Conservation (phyloP, 129 eudicot species). For the Flaveria trinervia region DNA sequence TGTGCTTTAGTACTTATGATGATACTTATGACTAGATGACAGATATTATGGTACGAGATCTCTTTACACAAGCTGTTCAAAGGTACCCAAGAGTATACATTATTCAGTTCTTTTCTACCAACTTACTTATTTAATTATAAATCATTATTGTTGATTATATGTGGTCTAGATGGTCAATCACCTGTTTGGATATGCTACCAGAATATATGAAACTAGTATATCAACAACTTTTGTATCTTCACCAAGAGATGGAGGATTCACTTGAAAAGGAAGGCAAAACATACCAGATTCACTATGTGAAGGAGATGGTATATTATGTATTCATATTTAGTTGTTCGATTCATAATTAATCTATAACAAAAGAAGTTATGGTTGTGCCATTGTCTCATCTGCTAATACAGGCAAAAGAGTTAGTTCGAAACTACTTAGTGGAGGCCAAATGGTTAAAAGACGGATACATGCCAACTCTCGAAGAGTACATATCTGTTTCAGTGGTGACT, state of each 20-base stretch:
- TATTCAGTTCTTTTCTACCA: background rate
- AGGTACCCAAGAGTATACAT: slow-evolving; percentile 22
- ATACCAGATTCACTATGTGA: slow-evolving; percentile 24
- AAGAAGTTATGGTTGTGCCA: too few species aligned
- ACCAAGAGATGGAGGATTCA: slow-evolving; percentile 30
- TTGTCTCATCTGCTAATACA: too few species aligned
- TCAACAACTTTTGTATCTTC: slow-evolving; percentile 30
- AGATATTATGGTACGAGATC: too few species aligned
- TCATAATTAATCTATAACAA: too few species aligned
- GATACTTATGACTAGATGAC: too few species aligned
- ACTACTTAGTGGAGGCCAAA: slow-evolving; percentile 33
- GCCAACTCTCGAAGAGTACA: slow-evolving; percentile 46
- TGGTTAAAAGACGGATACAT: slow-evolving; percentile 34
- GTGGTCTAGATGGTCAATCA: slow-evolving; percentile 41
- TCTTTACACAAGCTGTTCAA: slow-evolving; percentile 44
- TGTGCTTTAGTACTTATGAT: too few species aligned
- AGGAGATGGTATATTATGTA: slow-evolving; percentile 28
- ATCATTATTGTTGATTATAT: too few species aligned
- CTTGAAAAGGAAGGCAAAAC: slow-evolving; percentile 21
- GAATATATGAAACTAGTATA: slow-evolving; percentile 43
- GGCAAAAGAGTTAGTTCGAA: background rate
- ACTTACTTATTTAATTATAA: background rate
- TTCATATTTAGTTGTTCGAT: background rate
- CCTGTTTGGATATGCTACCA: slow-evolving; percentile 38
- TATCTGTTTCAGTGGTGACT: slow-evolving; percentile 26